phyloP scores from a whole-genome alignment of 2,329 filamentous ascomycete genomes.

The Colletotrichum horii region DNA sequence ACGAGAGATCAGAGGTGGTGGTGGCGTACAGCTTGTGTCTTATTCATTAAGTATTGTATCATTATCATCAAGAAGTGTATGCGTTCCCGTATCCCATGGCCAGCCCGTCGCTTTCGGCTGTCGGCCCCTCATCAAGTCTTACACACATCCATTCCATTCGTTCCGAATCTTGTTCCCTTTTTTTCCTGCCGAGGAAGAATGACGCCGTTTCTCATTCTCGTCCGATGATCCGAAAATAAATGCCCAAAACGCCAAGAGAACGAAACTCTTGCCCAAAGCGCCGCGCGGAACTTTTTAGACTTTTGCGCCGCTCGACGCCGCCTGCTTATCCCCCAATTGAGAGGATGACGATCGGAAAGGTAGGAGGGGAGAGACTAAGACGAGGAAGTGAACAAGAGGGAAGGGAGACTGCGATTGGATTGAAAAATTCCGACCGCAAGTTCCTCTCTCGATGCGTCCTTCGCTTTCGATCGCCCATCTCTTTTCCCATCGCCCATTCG shows the following conservation, averaged over 20 bases:
- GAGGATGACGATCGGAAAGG: not conserved
- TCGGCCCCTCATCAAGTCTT: not conserved
- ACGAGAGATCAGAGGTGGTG: not conserved
- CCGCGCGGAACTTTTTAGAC: constrained; percentile 7
- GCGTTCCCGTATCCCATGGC: not conserved
- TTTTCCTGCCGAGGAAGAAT: not conserved
- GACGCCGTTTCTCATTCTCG: not conserved
- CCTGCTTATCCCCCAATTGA: not conserved
- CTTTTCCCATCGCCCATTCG: not conserved
- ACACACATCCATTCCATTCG: not conserved
- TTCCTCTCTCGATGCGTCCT: not conserved
- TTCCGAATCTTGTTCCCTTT: not conserved
- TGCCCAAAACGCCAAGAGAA: constrained; percentile 3
- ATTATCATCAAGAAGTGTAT: not conserved
- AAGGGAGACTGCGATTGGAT: not conserved
- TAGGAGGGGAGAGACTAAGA: not conserved
- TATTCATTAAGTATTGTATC: constrained; percentile 1
- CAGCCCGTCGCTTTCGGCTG: not conserved
- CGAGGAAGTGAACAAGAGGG: not conserved
- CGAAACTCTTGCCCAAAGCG: constrained; percentile 18
- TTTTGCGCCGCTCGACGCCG: not conserved
- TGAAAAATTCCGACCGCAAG: not conserved
- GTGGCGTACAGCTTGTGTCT: not conserved
- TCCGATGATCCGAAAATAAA: constrained; percentile 1
- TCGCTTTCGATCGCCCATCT: not conserved